Percentiles rank a stretch among this genome's conserved stretches.
phyloP scores from a whole-genome alignment of 179 eudicot genomes.

The Pouteria campechiana region DNA sequence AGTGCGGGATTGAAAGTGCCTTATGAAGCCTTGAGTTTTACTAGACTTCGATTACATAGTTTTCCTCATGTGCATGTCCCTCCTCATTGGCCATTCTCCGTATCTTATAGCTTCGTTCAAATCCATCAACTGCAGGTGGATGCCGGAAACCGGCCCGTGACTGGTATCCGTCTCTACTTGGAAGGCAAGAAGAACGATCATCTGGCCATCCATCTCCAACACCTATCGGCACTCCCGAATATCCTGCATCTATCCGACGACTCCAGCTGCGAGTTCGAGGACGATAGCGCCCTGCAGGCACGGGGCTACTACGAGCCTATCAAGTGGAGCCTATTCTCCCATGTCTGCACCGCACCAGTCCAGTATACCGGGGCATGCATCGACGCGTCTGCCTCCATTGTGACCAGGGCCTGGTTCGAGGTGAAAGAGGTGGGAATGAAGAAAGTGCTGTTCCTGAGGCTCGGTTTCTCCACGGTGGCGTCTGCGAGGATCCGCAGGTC shows the following conservation, averaged over 20 bases:
- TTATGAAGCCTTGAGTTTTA: too few species aligned
- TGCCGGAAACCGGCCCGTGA: slow-evolving; percentile 67
- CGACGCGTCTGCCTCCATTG: slow-evolving; percentile 57
- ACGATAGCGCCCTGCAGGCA: slow-evolving; percentile 25
- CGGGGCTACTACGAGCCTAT: slow-evolving; percentile 67
- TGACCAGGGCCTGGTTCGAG: slow-evolving; percentile 88
- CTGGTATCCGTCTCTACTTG: slow-evolving; percentile 74
- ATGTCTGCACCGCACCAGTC: slow-evolving; percentile 80
- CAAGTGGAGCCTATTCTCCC: slow-evolving; percentile 87
- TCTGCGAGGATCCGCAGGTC: slow-evolving; percentile 56
- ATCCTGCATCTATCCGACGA: slow-evolving; percentile 60
- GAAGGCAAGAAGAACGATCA: slow-evolving; percentile 85
- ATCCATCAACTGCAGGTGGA: slow-evolving; percentile 41
- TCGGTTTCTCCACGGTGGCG: slow-evolving; percentile 68
- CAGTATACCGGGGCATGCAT: slow-evolving; percentile 32
- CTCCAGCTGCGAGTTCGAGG: slow-evolving; percentile 24
- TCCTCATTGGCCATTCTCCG: too few species aligned
- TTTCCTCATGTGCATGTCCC: too few species aligned
- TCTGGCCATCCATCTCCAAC: slow-evolving; percentile 83
- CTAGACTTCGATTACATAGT: too few species aligned
- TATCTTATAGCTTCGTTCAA: not conserved
- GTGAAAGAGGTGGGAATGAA: slow-evolving; percentile 70
- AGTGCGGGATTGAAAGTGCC: too few species aligned
- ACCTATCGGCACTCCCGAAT: slow-evolving; percentile 63
- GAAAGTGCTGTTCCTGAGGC: slow-evolving; percentile 67